Conservation (phyloP, 225 moss, liverwort and hornwort species). For the Pleurozium schreberi region DNA sequence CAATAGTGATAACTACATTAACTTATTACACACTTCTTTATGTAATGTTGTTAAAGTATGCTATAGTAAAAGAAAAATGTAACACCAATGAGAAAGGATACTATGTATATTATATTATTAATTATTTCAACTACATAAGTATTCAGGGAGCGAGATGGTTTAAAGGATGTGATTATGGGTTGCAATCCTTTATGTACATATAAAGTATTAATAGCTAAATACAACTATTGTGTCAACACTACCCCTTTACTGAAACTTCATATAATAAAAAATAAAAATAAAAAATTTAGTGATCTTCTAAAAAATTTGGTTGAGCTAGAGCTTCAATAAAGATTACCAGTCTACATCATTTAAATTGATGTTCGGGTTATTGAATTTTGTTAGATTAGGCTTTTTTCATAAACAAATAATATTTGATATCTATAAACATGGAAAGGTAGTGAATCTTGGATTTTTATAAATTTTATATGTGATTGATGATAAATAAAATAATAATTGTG, state of each 20-base stretch:
- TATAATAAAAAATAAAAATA: too few species aligned
- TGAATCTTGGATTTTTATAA: too few species aligned
- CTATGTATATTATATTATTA: not conserved
- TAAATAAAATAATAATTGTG: not conserved
- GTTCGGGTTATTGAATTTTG: not conserved
- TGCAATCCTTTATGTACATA: not conserved
- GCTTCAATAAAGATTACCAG: fast-evolving
- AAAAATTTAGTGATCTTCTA: not conserved
- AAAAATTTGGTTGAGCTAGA: not conserved
- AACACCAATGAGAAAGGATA: not conserved
- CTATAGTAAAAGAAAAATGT: not conserved
- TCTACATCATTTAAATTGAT: not conserved
- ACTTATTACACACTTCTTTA: fast-evolving
- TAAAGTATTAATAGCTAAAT: not conserved
- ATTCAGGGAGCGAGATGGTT: too few species aligned
- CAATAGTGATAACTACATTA: not conserved
- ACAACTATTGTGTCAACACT: not conserved
- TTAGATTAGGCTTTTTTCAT: not conserved
- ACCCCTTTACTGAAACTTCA: not conserved
- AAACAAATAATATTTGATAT: not conserved
- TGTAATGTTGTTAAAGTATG: not conserved
- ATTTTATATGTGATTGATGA: not conserved
- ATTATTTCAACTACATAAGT: too few species aligned
- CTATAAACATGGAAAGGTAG: fast-evolving
- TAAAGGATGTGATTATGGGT: not conserved